Percentiles rank a stretch among this genome's conserved stretches.
phyloP scores from a whole-genome alignment of 2,329 filamentous ascomycete species.

The Penicillium sp. region DNA sequence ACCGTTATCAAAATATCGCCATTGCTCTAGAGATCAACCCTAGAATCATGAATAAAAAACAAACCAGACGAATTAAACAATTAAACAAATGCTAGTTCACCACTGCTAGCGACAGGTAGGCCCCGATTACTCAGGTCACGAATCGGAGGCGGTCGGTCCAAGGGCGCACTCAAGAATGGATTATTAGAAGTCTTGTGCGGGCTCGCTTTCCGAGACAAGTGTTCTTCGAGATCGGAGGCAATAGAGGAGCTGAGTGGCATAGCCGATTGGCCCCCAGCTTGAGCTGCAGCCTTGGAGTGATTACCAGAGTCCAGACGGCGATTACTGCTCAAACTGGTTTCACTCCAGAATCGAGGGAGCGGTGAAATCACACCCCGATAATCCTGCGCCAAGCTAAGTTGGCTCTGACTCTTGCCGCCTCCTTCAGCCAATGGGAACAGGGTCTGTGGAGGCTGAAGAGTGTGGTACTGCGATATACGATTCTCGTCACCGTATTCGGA shows the following conservation, averaged over 20 bases:
- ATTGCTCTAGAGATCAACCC: background rate
- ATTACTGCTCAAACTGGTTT: constrained; percentile 31
- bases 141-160: constrained; percentile 18
- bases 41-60: background rate
- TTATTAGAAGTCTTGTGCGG: constrained; percentile 8
- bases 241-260: constrained; percentile 23
- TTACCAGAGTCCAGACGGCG: constrained; percentile 24
- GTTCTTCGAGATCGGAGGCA: constrained; percentile 25
- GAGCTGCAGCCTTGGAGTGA: constrained; percentile 6
- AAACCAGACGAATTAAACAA: background rate
- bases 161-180: constrained; percentile 10
- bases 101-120: constrained; percentile 25
- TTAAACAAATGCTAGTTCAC: constrained; percentile 27
- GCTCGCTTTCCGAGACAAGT: constrained; percentile 18
- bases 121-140: constrained; percentile 15
- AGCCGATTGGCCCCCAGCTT: constrained; percentile 5
- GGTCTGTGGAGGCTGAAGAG: constrained; percentile 27
- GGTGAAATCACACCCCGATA: constrained; percentile 39
- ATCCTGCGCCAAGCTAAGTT: constrained; percentile 39
- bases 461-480: constrained; percentile 33
- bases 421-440: constrained; percentile 22
- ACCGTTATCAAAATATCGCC: background rate
- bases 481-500: constrained; percentile 38
- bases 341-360: constrained; percentile 39
- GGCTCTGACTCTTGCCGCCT: constrained; percentile 29